phyloP scores from a whole-genome alignment of 352 stramenopile genomes.

The Phytophthora quininea region DNA sequence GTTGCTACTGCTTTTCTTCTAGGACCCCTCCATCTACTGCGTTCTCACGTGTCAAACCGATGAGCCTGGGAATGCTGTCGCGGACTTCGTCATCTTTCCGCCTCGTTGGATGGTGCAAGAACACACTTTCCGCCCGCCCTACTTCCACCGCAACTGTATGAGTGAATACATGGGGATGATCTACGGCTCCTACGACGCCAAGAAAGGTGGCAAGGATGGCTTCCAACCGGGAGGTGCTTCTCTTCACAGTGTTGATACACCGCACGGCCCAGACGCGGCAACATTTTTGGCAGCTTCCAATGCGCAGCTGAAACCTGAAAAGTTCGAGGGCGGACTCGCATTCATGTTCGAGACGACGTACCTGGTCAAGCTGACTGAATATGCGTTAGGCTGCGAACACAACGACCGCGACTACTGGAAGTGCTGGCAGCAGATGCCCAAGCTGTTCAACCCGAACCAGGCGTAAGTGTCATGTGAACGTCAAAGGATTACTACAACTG shows the following conservation, averaged over 20 bases:
- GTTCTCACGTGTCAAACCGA: constrained; percentile 95
- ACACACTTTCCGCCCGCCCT: constrained; percentile 93
- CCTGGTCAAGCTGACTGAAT: constrained; percentile 90
- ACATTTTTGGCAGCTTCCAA: constrained; percentile 93
- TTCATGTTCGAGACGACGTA: constrained; percentile 99
- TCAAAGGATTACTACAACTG: background rate
- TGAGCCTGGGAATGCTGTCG: constrained; percentile 93
- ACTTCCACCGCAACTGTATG: constrained; percentile 98
- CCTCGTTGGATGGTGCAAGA: constrained; percentile 96
- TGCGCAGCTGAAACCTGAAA: constrained; percentile 80
- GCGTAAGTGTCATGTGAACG: constrained; percentile 4
- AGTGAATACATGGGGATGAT: constrained; percentile 99
- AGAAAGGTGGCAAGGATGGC: constrained; percentile 86
- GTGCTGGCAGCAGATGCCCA: constrained; percentile 94
- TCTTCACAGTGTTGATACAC: constrained; percentile 89
- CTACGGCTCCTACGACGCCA: constrained; percentile 96
- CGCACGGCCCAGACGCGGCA: constrained; percentile 93
- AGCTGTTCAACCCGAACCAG: constrained; percentile 78
- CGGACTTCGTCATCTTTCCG: constrained; percentile 98
- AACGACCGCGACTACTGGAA: constrained; percentile 92
- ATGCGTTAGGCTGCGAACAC: constrained; percentile 86
- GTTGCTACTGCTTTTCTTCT: background rate
- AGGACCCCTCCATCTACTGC: constrained; percentile 97
- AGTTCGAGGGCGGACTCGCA: constrained; percentile 93
- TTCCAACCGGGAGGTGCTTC: constrained; percentile 93